Conservation (phyloP, 139 green algal genomes). For the Chlorella ohadii region DNA sequence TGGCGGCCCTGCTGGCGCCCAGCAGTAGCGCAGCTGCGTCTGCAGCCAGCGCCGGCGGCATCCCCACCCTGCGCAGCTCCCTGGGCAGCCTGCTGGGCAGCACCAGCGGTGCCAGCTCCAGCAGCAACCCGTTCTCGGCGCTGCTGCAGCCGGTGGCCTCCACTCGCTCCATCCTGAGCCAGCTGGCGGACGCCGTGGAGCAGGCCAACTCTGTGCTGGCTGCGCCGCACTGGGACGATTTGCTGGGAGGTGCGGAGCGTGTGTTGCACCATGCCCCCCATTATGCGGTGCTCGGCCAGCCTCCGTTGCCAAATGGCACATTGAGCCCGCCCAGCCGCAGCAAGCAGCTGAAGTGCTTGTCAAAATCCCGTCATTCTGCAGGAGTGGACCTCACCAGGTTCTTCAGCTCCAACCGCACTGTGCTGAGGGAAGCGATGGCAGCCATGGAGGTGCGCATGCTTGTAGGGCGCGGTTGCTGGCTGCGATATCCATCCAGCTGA, state of each 20-base stretch:
- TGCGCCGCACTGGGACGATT: neutral
- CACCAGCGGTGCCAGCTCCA: neutral
- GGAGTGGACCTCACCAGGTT: neutral
- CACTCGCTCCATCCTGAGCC: neutral
- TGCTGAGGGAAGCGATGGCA: neutral
- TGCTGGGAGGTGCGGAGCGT: neutral
- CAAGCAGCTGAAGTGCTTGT: too few species aligned
- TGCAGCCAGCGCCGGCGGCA: neutral
- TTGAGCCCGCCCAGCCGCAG: too few species aligned
- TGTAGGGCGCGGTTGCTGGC: too few species aligned
- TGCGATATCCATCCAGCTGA: too few species aligned
- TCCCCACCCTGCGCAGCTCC: neutral
- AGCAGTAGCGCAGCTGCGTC: neutral
- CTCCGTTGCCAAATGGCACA: too few species aligned
- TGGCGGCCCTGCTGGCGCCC: too few species aligned
- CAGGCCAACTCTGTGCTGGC: neutral
- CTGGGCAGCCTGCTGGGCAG: neutral
- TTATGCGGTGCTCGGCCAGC: too few species aligned
- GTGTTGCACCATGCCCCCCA: too few species aligned
- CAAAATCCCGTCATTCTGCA: too few species aligned
- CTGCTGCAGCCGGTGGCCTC: constrained; percentile 1
- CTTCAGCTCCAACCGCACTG: neutral
- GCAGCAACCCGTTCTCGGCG: neutral
- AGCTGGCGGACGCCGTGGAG: neutral
- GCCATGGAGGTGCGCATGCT: neutral